Evolutionary conservation across 306 rosid genomes (phyloP), one percentile per base, ranked within the genome.

Genomic region (Vigna nakashimae): DNA sequence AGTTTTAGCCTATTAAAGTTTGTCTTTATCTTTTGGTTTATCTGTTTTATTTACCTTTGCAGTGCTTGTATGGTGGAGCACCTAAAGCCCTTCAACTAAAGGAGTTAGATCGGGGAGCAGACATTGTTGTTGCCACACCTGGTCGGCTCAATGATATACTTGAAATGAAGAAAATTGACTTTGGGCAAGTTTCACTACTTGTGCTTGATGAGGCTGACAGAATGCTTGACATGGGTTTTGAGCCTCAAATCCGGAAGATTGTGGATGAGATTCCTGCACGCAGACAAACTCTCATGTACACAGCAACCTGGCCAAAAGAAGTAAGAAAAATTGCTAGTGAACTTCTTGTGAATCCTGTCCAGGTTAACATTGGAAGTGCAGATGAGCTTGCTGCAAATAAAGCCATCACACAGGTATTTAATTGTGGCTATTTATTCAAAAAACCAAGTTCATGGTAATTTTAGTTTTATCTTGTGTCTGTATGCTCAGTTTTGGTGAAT

Each of bases 241-340:
- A 96, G 82, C 99, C 99, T 86, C 99, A 96, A 84, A 96, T 96
- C 48, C 96, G 98, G 40, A 96, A 92, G 88, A 91, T 96, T 53
- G 97, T 96, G 88, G 91, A 96, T 81, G 96, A 96, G 85, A 96
- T 96, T 82, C 99, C 99, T 17, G 92, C 99, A 34, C 90, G 78
- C 46, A 92, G 99, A 77, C 99, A 96, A 75, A 96, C 99, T 56
- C 97, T 96, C 63, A 96, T 96, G 99, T 96, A 87, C 82, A 96
- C 99, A 8, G 99, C 99, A 65, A 96, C 99, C 65, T 96, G 99
- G 99, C 99, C 99, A 12, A 96, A 96, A 88, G 99, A 96, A 91
- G 99, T 96, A 9, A 89, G 98, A 75, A 96, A 96, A 84, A 96
- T 96, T 85, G 99, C 99, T 0, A 2, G 92, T 28, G 99, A 96